These are phyloP conservation scores for Plasmodium fragile DNA, from an alignment of 169 alveolate genomes.

Conservation along the genomic window DNA sequence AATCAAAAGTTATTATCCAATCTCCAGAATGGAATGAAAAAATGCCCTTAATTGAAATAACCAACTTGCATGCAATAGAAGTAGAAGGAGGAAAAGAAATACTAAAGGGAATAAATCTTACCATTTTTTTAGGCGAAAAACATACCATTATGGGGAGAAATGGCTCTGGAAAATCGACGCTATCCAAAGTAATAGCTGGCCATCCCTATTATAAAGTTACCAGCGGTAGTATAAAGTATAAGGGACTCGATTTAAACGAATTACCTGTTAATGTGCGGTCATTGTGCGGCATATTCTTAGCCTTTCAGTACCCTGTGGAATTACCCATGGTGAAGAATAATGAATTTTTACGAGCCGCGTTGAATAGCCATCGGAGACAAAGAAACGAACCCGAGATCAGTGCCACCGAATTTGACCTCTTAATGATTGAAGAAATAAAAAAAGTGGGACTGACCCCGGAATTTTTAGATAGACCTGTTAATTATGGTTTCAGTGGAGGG, in stretches of 20 bases:
- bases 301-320: constrained; percentile 84
- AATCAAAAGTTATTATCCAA: constrained; percentile 40
- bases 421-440: constrained; percentile 76
- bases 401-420: constrained; percentile 68
- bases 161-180: constrained; percentile 83
- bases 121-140: constrained; percentile 76
- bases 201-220: constrained; percentile 81
- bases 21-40: constrained; percentile 65
- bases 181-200: constrained; percentile 81
- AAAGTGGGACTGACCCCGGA: constrained; percentile 76
- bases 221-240: constrained; percentile 68
- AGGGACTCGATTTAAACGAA: constrained; percentile 78
- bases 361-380: constrained; percentile 77
- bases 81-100: constrained; percentile 80
- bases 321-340: constrained; percentile 79
- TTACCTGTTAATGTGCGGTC: constrained; percentile 80
- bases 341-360: constrained; percentile 79
- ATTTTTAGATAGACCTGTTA: constrained; percentile 81
- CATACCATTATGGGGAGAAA: constrained; percentile 84
- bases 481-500: constrained; percentile 84
- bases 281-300: constrained; percentile 80
- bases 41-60: constrained; percentile 77
- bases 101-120: constrained; percentile 76
- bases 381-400: constrained; percentile 76
- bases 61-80: constrained; percentile 77